Evolutionary conservation across 139 green algal species (phyloP).

Genomic region (Tetratostichococcus sp.): DNA sequence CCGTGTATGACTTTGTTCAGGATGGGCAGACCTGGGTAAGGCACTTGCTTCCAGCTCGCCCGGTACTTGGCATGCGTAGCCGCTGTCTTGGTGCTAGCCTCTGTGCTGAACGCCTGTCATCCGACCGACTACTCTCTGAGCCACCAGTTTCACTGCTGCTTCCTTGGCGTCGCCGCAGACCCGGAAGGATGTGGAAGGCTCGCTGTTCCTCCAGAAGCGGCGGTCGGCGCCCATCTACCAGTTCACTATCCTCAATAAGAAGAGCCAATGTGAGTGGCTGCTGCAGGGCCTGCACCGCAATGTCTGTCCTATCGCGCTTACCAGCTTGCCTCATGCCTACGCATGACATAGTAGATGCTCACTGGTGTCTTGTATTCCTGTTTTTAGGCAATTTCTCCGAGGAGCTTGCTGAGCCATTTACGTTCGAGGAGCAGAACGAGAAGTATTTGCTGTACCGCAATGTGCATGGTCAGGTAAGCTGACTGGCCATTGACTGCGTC

Average conservation of each 20-base stretch:
- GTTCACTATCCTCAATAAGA: constrained; percentile 88
- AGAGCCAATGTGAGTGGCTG: constrained; percentile 45
- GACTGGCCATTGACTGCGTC: too few species aligned
- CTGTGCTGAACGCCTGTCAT: too few species aligned
- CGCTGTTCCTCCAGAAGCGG: constrained; percentile 83
- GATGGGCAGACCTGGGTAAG: constrained; percentile 60
- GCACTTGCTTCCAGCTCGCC: too few species aligned
- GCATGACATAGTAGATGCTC: too few species aligned
- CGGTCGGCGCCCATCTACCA: constrained; percentile 60
- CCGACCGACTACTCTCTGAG: too few species aligned
- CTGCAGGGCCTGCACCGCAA: too few species aligned
- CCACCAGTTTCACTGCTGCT: too few species aligned
- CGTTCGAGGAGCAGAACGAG: constrained; percentile 63
- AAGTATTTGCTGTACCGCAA: constrained; percentile 88
- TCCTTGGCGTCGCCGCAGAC: constrained; percentile 20
- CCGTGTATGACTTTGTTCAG: constrained; percentile 74
- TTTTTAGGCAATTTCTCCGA: constrained; percentile 80
- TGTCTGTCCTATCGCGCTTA: too few species aligned
- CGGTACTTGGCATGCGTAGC: too few species aligned
- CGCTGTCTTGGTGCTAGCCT: too few species aligned
- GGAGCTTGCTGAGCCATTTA: constrained; percentile 55
- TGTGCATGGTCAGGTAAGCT: constrained; percentile 49
- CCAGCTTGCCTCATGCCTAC: too few species aligned
- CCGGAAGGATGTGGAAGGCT: constrained; percentile 87
- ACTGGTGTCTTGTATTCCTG: too few species aligned